A percentile compares a stretch with the other conserved stretches of the same genome.
phyloP scores from a whole-genome alignment of 306 rosid species.

The Begonia fuchsioides region DNA sequence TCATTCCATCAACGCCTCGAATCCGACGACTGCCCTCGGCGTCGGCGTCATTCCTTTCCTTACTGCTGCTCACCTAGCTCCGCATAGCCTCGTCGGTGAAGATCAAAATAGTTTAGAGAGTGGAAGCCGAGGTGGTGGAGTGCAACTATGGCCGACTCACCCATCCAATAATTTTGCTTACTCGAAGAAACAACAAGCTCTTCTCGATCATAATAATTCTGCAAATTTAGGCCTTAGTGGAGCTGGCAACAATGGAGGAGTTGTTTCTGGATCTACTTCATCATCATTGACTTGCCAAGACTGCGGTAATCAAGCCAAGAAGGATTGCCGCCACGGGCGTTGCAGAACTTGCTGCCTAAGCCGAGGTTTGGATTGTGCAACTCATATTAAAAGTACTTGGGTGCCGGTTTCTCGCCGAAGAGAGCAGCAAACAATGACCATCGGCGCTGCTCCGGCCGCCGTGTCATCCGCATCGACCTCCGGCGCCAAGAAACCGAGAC shows the following conservation, averaged over 20 bases:
- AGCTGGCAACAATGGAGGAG: slow-evolving; percentile 5
- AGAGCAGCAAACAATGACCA: slow-evolving; percentile 48
- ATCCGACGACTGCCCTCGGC: slow-evolving; percentile 71
- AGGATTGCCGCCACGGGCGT: slow-evolving; percentile 69
- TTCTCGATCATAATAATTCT: slow-evolving; percentile 16
- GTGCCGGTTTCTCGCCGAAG: slow-evolving; percentile 81
- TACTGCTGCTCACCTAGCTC: slow-evolving; percentile 29
- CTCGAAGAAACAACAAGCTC: slow-evolving; percentile 28
- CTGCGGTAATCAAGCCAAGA: slow-evolving; percentile 94
- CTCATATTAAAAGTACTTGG: slow-evolving; percentile 97
- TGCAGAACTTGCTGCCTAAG: slow-evolving; percentile 93
- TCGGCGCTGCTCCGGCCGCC: slow-evolving; percentile 4
- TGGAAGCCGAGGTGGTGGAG: slow-evolving; percentile 29
- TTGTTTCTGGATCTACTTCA: slow-evolving; percentile 15
- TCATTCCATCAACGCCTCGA: slow-evolving; percentile 25
- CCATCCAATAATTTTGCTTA: slow-evolving; percentile 21
- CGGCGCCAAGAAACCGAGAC: slow-evolving; percentile 64
- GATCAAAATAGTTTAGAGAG: slow-evolving; percentile 15
- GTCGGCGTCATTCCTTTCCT: slow-evolving; percentile 72
- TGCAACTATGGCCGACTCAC: slow-evolving; percentile 79
- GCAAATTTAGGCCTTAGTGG: neutral
- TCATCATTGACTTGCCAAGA: slow-evolving; percentile 50
- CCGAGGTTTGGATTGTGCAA: slow-evolving; percentile 73
- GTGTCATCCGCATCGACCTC: slow-evolving; percentile 68
- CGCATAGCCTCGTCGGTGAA: slow-evolving; percentile 1